These are phyloP conservation scores for Cladophialophora yegresii DNA, from an alignment of 2,329 filamentous ascomycete species.

Conservation along the genomic window DNA sequence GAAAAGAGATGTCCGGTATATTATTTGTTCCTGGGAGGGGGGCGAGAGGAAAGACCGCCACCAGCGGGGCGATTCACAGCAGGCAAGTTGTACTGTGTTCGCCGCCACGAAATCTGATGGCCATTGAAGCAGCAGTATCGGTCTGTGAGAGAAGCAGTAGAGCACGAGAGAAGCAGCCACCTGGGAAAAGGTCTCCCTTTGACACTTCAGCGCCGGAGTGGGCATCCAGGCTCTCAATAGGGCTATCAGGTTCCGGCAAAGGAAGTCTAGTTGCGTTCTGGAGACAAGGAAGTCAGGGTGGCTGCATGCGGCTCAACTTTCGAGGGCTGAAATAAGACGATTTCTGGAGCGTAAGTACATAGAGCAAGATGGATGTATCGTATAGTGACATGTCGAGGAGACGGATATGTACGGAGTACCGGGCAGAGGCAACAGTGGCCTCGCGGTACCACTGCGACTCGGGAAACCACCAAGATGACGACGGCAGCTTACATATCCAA, in stretches of 20 bases:
- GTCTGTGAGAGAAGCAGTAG: conserved; percentile 4
- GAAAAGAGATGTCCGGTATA: conserved; percentile 10
- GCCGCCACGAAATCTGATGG: neutral
- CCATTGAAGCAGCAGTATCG: neutral
- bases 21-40: conserved; percentile 6
- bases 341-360: neutral
- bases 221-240: neutral
- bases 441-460: neutral
- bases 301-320: neutral
- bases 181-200: neutral
- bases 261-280: neutral
- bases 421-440: neutral
- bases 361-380: neutral
- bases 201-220: neutral
- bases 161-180: neutral
- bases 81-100: neutral
- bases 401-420: no score
- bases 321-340: neutral
- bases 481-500: neutral
- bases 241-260: neutral
- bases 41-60: conserved; percentile 8
- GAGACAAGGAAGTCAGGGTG: neutral
- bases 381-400: neutral
- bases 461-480: neutral
- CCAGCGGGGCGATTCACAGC: conserved; percentile 6